A percentile compares a stretch with the other conserved stretches of the same genome.
Conservation (phyloP, 2,329 filamentous ascomycete species). For the Monilinia polystroma region DNA sequence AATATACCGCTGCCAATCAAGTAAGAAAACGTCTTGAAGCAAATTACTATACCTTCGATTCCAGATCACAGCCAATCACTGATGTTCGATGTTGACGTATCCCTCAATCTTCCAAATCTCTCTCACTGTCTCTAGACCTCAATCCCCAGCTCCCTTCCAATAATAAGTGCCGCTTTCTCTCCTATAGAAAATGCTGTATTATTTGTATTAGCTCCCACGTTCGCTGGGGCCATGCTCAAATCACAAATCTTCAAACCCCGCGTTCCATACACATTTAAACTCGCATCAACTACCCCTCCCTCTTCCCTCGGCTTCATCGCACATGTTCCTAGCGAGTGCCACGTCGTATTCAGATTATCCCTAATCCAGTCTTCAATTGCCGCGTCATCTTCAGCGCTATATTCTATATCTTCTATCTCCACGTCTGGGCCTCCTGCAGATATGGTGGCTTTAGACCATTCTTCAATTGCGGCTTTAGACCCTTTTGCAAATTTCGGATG, state of each 20-base stretch:
- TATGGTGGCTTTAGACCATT: conserved; percentile 14
- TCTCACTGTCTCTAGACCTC: conserved; percentile 25
- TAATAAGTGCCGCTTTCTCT: conserved; percentile 45
- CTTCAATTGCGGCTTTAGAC: conserved; percentile 42
- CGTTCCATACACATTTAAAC: conserved; percentile 45
- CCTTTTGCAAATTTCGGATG: conserved; percentile 48
- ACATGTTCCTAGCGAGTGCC: conserved; percentile 45
- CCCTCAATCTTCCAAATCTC: neutral
- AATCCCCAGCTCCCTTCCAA: conserved; percentile 44
- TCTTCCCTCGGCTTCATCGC: conserved; percentile 42
- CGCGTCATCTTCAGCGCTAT: conserved; percentile 39
- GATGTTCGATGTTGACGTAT: neutral
- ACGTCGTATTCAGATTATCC: conserved; percentile 44
- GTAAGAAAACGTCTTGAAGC: neutral
- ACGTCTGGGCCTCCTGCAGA: conserved; percentile 34
- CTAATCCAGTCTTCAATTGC: conserved; percentile 47
- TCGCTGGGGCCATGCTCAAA: conserved; percentile 41
- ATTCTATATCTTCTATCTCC: conserved; percentile 43
- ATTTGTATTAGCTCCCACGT: conserved; percentile 48
- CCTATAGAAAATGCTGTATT: conserved; percentile 47
- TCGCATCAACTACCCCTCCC: conserved; percentile 44
- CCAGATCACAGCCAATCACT: neutral
- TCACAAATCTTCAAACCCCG: conserved; percentile 46
- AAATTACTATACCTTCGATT: neutral
- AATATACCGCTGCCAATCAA: neutral